A percentile compares a stretch with the other conserved stretches of the same genome.
Conservation (phyloP, 2,329 filamentous ascomycete genomes). For the Thelonectria rubi region DNA sequence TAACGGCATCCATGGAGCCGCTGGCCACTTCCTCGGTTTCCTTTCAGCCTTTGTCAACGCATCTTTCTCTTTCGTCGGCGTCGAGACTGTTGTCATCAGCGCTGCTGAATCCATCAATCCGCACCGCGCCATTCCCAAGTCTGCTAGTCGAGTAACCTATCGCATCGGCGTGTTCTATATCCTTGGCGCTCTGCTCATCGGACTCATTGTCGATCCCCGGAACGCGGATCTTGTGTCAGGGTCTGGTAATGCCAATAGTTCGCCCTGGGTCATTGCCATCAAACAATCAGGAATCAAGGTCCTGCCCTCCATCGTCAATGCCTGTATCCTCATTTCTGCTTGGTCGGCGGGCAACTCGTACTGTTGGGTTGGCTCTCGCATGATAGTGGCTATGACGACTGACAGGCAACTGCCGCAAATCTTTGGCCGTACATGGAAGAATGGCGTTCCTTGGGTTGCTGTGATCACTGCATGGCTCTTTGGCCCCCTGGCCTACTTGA, state of each 20-base stretch:
- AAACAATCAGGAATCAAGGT: slow-evolving; percentile 69
- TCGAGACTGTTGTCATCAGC: slow-evolving; percentile 57
- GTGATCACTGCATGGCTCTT: slow-evolving; percentile 65
- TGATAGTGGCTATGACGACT: slow-evolving; percentile 74
- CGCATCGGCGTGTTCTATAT: slow-evolving; percentile 70
- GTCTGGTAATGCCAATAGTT: slow-evolving; percentile 57
- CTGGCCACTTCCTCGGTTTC: slow-evolving; percentile 64
- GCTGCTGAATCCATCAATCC: slow-evolving; percentile 71
- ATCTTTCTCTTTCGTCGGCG: slow-evolving; percentile 63
- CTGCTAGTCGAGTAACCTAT: slow-evolving; percentile 65
- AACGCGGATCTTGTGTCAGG: slow-evolving; percentile 63
- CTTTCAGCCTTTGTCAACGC: slow-evolving; percentile 63
- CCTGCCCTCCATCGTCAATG: slow-evolving; percentile 74
- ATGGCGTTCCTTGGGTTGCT: slow-evolving; percentile 67
- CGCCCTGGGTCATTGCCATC: slow-evolving; percentile 76
- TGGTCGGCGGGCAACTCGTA: slow-evolving; percentile 70
- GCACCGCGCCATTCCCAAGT: slow-evolving; percentile 69
- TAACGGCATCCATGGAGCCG: slow-evolving; percentile 51
- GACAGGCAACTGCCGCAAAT: slow-evolving; percentile 71
- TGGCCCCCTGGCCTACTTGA: slow-evolving; percentile 75
- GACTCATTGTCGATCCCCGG: slow-evolving; percentile 69
- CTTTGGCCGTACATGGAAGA: slow-evolving; percentile 67
- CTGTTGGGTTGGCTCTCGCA: slow-evolving; percentile 64
- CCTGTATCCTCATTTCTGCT: slow-evolving; percentile 71
- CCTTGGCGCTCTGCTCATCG: slow-evolving; percentile 64